Conservation (phyloP, 495 filamentous ascomycete species). For the Physcia stellaris region DNA sequence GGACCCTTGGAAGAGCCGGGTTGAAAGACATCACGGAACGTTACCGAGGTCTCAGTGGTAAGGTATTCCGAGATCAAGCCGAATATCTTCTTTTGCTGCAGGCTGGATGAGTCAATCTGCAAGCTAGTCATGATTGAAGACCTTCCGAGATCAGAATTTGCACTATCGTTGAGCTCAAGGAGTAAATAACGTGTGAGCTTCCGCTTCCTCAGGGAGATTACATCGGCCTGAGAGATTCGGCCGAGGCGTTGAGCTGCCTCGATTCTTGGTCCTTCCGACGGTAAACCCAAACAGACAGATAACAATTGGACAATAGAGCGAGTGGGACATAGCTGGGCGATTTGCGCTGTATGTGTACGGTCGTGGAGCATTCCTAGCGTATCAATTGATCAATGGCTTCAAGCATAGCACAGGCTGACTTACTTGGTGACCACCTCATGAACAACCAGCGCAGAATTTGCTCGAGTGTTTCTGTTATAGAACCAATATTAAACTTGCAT, state of each 20-base stretch:
- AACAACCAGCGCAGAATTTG: constrained; percentile 68
- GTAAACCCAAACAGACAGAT: constrained; percentile 22
- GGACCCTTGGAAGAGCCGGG: neutral
- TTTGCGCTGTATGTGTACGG: constrained; percentile 20
- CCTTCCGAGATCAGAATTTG: too few relatives aligned
- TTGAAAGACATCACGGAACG: constrained; percentile 5
- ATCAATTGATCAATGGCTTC: constrained; percentile 2
- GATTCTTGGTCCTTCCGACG: neutral
- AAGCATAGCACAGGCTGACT: constrained; percentile 9
- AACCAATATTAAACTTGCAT: constrained; percentile 48
- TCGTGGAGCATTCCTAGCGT: constrained; percentile 17
- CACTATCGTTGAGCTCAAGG: constrained; percentile 7
- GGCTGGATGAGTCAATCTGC: too few relatives aligned
- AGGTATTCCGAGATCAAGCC: too few relatives aligned
- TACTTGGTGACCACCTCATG: constrained; percentile 66
- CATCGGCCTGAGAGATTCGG: constrained; percentile 21
- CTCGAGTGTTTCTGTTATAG: constrained; percentile 47
- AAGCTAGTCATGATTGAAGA: too few relatives aligned
- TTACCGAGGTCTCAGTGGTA: constrained; percentile 2
- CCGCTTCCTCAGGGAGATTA: constrained; percentile 11
- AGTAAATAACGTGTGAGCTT: constrained; percentile 26
- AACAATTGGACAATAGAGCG: constrained; percentile 25
- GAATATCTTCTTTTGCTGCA: too few relatives aligned
- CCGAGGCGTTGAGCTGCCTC: constrained; percentile 15
- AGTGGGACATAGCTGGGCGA: constrained; percentile 21